phyloP scores from a whole-genome alignment of 805 yeast species.

The Starmerella vitae region DNA sequence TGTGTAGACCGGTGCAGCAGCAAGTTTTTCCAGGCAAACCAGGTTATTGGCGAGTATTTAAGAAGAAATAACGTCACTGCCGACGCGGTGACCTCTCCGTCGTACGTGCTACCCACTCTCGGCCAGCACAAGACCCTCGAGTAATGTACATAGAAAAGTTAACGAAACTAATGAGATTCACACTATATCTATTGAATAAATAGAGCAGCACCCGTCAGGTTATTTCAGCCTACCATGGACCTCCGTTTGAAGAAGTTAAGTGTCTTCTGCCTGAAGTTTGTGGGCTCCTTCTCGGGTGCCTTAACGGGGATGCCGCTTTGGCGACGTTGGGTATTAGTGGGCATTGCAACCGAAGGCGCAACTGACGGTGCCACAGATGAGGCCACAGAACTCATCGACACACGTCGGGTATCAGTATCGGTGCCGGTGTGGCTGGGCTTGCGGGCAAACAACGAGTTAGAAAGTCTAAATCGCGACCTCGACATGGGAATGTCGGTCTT shows the following conservation, averaged over 20 bases:
- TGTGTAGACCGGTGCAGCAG: constrained; percentile 80
- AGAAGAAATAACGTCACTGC: constrained; percentile 14
- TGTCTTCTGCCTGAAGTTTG: constrained; percentile 23
- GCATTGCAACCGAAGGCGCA: background rate
- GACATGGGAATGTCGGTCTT: background rate
- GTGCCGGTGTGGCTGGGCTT: background rate
- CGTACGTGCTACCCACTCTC: constrained; percentile 13
- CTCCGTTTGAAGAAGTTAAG: constrained; percentile 29
- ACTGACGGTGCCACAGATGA: background rate
- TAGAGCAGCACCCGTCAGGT: too few species aligned
- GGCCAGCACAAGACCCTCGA: constrained; percentile 17
- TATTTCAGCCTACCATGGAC: constrained; percentile 22
- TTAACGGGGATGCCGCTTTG: constrained; percentile 16
- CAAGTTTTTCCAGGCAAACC: constrained; percentile 60
- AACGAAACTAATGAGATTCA: too few species aligned
- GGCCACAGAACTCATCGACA: background rate
- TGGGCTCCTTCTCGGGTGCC: constrained; percentile 21
- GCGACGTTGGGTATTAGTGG: constrained; percentile 1
- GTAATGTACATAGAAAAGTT: background rate
- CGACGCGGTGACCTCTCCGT: constrained; percentile 10
- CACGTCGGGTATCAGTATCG: background rate
- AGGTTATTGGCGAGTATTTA: constrained; percentile 26
- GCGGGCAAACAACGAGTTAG: too few species aligned
- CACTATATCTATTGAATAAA: too few species aligned
- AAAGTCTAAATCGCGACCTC: background rate